phyloP scores from a whole-genome alignment of 192 early-diverging fungal genomes.

The Backusella luteola region DNA sequence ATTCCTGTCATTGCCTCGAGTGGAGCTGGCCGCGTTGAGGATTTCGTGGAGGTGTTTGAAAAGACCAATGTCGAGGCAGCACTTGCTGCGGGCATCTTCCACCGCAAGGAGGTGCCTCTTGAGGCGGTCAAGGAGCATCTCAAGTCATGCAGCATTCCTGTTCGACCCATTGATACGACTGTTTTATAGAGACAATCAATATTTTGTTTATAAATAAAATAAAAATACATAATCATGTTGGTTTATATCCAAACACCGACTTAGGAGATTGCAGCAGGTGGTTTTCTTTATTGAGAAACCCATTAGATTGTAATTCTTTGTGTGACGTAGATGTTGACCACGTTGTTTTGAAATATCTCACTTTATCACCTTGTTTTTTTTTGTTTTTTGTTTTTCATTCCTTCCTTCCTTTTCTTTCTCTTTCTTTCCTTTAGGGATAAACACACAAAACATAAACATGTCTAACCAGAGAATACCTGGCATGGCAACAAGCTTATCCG shows the following conservation, averaged over 20 bases:
- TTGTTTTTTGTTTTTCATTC: neutral
- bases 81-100: conserved; percentile 98
- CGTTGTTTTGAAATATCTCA: conserved; percentile 10
- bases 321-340: conserved; percentile 14
- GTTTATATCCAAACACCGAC: neutral
- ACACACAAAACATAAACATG: neutral
- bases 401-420: neutral
- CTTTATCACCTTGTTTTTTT: neutral
- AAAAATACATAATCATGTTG: neutral
- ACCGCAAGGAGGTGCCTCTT: conserved; percentile 92
- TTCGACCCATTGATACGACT: conserved; percentile 44
- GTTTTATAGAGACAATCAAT: neutral
- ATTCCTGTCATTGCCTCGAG: conserved; percentile 99
- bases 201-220: neutral
- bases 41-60: conserved; percentile 89
- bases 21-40: conserved; percentile 84
- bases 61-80: conserved; percentile 91
- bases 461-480: conserved; percentile 10
- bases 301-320: neutral
- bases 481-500: conserved; percentile 12
- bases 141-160: conserved; percentile 44
- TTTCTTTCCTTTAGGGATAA: neutral
- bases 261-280: conserved; percentile 4
- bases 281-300: conserved; percentile 17
- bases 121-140: conserved; percentile 79